Conservation (phyloP, 129 eudicot species). For the Silybum marianum region DNA sequence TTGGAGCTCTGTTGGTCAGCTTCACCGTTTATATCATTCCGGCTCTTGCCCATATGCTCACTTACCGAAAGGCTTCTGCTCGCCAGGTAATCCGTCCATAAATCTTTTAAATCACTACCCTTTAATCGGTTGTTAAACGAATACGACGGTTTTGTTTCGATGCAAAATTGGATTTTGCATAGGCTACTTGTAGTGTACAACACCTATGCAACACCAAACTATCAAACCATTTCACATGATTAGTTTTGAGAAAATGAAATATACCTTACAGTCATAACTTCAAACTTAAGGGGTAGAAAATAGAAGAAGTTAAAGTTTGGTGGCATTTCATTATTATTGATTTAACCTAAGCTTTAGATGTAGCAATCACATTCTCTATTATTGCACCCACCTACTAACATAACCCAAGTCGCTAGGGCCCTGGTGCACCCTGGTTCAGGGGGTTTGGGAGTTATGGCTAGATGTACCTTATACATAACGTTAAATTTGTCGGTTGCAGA, state of each 20-base stretch:
- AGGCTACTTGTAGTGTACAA: slow-evolving; percentile 14
- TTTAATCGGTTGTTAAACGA: background rate
- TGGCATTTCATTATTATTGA: slow-evolving; percentile 38
- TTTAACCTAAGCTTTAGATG: slow-evolving; percentile 24
- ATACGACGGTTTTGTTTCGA: background rate
- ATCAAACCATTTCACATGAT: slow-evolving; percentile 31
- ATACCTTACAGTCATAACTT: slow-evolving; percentile 19
- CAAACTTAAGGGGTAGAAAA: slow-evolving; percentile 6
- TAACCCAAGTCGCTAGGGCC: slow-evolving; percentile 11
- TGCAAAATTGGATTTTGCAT: background rate
- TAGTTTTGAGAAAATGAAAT: slow-evolving; percentile 32
- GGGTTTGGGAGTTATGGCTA: background rate
- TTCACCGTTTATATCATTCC: slow-evolving; percentile 89
- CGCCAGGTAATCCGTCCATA: slow-evolving; percentile 54
- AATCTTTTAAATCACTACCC: background rate
- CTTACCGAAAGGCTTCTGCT: slow-evolving; percentile 68
- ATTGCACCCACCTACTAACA: slow-evolving; percentile 32
- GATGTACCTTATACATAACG: background rate
- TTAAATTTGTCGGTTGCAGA: slow-evolving; percentile 39
- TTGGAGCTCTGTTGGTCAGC: slow-evolving; percentile 82
- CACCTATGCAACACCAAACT: slow-evolving; percentile 14
- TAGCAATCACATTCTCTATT: slow-evolving; percentile 35
- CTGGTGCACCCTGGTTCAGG: background rate
- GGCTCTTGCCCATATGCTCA: slow-evolving; percentile 80
- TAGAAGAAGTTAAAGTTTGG: slow-evolving; percentile 40